phyloP scores from a whole-genome alignment of 495 filamentous ascomycete species.

The Apodospora peruviana region DNA sequence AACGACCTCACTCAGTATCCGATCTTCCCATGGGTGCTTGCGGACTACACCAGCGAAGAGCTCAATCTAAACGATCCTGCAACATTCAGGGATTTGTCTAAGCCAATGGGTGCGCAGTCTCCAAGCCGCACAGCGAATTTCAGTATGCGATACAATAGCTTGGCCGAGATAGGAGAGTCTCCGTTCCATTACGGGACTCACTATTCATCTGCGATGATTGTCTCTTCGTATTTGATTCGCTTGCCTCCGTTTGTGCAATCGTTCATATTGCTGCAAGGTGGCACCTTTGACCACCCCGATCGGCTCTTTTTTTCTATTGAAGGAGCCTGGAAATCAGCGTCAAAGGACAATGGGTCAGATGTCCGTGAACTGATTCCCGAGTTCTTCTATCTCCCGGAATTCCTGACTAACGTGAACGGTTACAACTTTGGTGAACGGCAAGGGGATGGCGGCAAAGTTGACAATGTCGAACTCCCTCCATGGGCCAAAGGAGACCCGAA shows the following conservation, averaged over 20 bases:
- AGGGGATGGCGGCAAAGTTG: constrained; percentile 68
- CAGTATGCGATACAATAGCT: constrained; percentile 73
- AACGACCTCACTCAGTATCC: constrained; percentile 98
- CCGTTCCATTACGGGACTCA: constrained; percentile 98
- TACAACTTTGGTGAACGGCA: constrained; percentile 91
- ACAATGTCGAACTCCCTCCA: constrained; percentile 79
- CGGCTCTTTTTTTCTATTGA: constrained; percentile 90
- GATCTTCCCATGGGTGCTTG: constrained; percentile 94
- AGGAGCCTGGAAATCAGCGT: constrained; percentile 87
- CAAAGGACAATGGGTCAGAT: constrained; percentile 83
- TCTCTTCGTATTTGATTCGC: constrained; percentile 90
- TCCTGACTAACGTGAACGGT: constrained; percentile 81
- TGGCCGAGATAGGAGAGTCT: constrained; percentile 86
- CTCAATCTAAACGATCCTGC: constrained; percentile 78
- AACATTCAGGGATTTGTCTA: constrained; percentile 85
- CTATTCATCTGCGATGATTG: constrained; percentile 98
- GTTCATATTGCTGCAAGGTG: constrained; percentile 93
- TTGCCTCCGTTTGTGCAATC: constrained; percentile 95
- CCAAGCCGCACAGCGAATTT: constrained; percentile 68
- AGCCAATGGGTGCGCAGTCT: constrained; percentile 95
- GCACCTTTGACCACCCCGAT: constrained; percentile 94
- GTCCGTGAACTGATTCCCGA: constrained; percentile 92
- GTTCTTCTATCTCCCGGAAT: constrained; percentile 95
- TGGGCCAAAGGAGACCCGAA: constrained; percentile 98
- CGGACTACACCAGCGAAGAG: constrained; percentile 95